These are phyloP conservation scores for Exobasidium cylindrosporum DNA, from an alignment of 1,284 basidiomycete genomes.

Conservation along the genomic window DNA sequence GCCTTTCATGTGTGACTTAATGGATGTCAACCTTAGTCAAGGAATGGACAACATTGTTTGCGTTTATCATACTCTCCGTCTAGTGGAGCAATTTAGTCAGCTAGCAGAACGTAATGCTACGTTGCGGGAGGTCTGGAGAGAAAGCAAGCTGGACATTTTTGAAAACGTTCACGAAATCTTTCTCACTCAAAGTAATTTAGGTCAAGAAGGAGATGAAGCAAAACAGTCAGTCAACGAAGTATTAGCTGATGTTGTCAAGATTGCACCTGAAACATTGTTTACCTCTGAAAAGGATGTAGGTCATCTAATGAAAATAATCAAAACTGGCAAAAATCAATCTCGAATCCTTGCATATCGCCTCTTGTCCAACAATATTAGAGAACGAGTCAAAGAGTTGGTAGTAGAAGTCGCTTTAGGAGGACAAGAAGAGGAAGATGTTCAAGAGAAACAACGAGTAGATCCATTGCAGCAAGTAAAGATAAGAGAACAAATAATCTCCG, in stretches of 20 bases:
- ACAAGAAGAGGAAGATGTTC: background rate
- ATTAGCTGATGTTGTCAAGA: background rate
- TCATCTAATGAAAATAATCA: conserved; percentile 6
- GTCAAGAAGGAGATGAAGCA: background rate
- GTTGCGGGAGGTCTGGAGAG: conserved; percentile 68
- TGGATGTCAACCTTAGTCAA: conserved; percentile 78
- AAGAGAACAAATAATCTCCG: conserved; percentile 58
- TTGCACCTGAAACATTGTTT: background rate
- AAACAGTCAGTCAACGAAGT: background rate
- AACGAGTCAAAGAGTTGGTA: conserved; percentile 73
- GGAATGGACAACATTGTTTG: background rate
- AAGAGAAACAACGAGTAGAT: background rate
- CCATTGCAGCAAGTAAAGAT: background rate
- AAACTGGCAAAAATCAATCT: background rate
- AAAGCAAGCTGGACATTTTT: conserved; percentile 62
- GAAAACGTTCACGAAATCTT: conserved; percentile 65
- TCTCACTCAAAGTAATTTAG: conserved; percentile 51
- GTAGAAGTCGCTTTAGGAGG: conserved; percentile 73
- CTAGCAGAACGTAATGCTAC: conserved; percentile 70
- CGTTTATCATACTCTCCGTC: conserved; percentile 60
- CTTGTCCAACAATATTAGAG: conserved; percentile 65
- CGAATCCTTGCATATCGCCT: conserved; percentile 66
- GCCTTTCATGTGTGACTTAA: conserved; percentile 84
- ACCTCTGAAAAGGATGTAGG: background rate
- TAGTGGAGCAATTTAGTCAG: conserved; percentile 71